Conservation (phyloP, 495 filamentous ascomycete genomes). For the Cryomyces antarcticus region DNA sequence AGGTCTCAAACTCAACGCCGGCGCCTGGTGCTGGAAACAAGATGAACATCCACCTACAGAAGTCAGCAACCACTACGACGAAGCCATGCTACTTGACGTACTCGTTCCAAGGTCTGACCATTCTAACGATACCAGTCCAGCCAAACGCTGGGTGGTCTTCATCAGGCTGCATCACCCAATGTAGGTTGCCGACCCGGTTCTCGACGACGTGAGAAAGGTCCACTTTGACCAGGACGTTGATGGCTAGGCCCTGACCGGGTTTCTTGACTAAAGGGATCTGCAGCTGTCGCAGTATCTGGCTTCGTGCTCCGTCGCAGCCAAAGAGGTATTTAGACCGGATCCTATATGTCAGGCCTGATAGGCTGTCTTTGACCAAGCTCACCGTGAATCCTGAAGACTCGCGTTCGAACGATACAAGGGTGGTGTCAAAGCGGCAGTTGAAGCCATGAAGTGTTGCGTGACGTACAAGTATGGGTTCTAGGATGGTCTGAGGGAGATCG, state of each 20-base stretch:
- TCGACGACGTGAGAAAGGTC: conserved; percentile 30
- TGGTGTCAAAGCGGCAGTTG: conserved; percentile 21
- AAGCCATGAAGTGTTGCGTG: conserved; percentile 21
- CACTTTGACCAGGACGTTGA: conserved; percentile 31
- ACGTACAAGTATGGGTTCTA: conserved; percentile 25
- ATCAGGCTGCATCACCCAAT: conserved; percentile 34
- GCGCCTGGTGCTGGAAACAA: conserved; percentile 22
- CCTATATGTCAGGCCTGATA: conserved; percentile 22
- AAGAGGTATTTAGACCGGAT: conserved; percentile 34
- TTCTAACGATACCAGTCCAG: conserved; percentile 23
- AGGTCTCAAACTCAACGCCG: conserved; percentile 15
- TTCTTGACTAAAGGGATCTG: conserved; percentile 27
- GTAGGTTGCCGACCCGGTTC: conserved; percentile 31
- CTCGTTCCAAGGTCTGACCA: conserved; percentile 36
- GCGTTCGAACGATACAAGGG: conserved; percentile 15
- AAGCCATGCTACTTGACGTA: too few relatives aligned
- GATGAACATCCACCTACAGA: conserved; percentile 28
- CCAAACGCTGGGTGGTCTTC: conserved; percentile 21
- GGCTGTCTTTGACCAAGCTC: conserved; percentile 21
- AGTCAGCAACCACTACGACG: too few relatives aligned
- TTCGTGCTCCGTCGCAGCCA: conserved; percentile 35
- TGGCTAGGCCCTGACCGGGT: conserved; percentile 31
- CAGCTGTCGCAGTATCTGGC: conserved; percentile 28
- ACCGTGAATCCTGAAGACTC: conserved; percentile 13
- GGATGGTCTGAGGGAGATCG: conserved; percentile 25